These are phyloP conservation scores for Morella rubra DNA, from an alignment of 306 rosid species.

Conservation along the genomic window DNA sequence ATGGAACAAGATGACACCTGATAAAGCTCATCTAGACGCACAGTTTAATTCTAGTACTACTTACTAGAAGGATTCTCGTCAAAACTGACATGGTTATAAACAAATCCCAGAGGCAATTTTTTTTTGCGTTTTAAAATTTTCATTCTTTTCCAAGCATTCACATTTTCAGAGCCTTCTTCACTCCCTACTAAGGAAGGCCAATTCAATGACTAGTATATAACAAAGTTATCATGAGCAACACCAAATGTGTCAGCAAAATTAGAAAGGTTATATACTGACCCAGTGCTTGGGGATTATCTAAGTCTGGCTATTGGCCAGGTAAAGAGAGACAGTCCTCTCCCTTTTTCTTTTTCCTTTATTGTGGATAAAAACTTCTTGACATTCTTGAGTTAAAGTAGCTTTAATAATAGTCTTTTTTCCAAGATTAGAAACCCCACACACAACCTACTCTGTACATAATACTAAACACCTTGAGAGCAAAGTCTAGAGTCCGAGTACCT, in stretches of 20 bases:
- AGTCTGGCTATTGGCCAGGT: neutral
- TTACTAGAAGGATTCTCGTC: neutral
- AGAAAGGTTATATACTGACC: neutral
- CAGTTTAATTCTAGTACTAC: neutral
- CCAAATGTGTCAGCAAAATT: neutral
- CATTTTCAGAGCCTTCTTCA: neutral
- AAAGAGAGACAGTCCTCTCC: neutral
- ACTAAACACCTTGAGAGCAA: neutral
- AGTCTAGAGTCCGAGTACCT: neutral
- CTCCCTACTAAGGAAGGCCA: neutral
- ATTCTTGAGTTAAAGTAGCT: neutral
- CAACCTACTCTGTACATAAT: neutral
- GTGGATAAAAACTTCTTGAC: neutral
- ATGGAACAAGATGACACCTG: neutral
- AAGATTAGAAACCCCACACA: neutral
- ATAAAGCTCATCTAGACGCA: conserved; percentile 4
- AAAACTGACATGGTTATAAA: neutral
- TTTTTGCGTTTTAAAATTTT: neutral
- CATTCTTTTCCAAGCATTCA: neutral
- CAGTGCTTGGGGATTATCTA: neutral
- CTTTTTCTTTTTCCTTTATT: neutral
- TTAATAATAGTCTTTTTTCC: neutral
- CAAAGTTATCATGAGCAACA: neutral
- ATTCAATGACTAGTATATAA: neutral
- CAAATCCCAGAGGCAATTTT: neutral